phyloP scores from a whole-genome alignment of 2,329 filamentous ascomycete species.

The Purpureocillium takamizusanense region DNA sequence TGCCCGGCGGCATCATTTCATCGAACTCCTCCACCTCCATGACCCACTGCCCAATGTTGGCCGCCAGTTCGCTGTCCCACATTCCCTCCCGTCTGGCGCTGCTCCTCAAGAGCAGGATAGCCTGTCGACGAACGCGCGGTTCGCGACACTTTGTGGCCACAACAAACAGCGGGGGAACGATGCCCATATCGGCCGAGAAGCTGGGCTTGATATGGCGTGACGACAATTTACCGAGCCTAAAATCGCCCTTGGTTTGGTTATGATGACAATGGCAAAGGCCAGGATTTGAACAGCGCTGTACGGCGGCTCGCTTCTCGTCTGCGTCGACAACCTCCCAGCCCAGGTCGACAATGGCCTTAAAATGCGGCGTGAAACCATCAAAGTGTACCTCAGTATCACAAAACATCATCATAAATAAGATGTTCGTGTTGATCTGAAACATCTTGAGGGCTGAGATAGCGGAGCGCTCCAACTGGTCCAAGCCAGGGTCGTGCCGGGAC shows the following conservation, averaged over 20 bases:
- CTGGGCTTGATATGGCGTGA: constrained; percentile 47
- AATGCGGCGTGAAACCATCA: constrained; percentile 42
- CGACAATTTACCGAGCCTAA: constrained; percentile 32
- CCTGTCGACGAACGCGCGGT: constrained; percentile 44
- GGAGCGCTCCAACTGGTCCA: constrained; percentile 46
- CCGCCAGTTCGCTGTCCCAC: constrained; percentile 57
- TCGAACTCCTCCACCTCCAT: constrained; percentile 44
- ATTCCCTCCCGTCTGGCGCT: constrained; percentile 57
- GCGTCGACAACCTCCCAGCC: constrained; percentile 51
- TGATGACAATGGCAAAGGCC: constrained; percentile 31
- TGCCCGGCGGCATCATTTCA: background rate
- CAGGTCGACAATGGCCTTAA: constrained; percentile 46
- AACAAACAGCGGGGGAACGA: constrained; percentile 56
- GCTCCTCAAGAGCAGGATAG: constrained; percentile 50
- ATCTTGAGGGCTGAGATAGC: constrained; percentile 55
- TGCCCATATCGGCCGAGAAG: constrained; percentile 56
- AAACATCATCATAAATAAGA: constrained; percentile 53
- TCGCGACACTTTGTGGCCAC: constrained; percentile 60
- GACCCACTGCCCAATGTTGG: constrained; percentile 46
- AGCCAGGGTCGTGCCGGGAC: constrained; percentile 36
- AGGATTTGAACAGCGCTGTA: constrained; percentile 34
- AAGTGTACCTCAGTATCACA: constrained; percentile 49
- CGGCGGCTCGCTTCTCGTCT: constrained; percentile 42
- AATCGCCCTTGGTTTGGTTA: constrained; percentile 19
- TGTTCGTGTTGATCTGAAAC: constrained; percentile 47